Evolutionary conservation across 1,284 basidiomycete genomes (phyloP).

Genomic region (Retiboletus flavoniger): DNA sequence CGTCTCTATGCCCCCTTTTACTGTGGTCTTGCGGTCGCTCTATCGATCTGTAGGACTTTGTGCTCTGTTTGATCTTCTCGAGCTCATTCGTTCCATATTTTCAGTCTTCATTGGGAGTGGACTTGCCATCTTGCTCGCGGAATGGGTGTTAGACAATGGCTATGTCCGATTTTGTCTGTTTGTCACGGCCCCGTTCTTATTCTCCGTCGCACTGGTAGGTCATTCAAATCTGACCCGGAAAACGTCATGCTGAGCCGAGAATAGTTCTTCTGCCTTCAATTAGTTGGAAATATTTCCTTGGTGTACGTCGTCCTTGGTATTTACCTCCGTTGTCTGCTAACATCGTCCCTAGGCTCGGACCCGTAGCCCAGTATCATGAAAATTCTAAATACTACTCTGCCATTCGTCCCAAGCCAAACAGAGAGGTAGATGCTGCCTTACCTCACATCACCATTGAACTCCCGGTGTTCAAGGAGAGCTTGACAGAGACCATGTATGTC

Average conservation of each 20-base stretch:
- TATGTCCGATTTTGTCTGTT: conserved; percentile 65
- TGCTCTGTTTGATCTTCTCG: conserved; percentile 18
- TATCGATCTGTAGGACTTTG: conserved; percentile 57
- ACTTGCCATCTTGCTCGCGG: conserved; percentile 54
- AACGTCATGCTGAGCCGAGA: conserved; percentile 5
- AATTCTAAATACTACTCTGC: conserved; percentile 74
- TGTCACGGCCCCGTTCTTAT: conserved; percentile 65
- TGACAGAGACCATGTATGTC: conserved; percentile 66
- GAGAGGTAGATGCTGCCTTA: conserved; percentile 56
- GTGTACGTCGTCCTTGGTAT: conserved; percentile 9
- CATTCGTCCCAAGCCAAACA: conserved; percentile 53
- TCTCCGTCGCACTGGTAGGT: conserved; percentile 70
- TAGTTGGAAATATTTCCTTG: conserved; percentile 60
- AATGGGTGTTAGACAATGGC: conserved; percentile 67
- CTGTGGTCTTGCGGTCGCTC: conserved; percentile 66
- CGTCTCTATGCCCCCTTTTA: conserved; percentile 79
- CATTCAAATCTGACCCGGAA: not conserved
- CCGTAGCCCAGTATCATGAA: conserved; percentile 73
- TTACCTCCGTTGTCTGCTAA: not conserved
- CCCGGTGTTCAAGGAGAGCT: conserved; percentile 79
- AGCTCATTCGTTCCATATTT: conserved; percentile 17
- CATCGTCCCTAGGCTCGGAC: conserved; percentile 53
- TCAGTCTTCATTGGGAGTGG: conserved; percentile 65
- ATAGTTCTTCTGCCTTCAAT: conserved; percentile 63
- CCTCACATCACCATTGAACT: conserved; percentile 77